phyloP scores from a whole-genome alignment of 2,329 filamentous ascomycete species.

The Aspergillus texensis region DNA sequence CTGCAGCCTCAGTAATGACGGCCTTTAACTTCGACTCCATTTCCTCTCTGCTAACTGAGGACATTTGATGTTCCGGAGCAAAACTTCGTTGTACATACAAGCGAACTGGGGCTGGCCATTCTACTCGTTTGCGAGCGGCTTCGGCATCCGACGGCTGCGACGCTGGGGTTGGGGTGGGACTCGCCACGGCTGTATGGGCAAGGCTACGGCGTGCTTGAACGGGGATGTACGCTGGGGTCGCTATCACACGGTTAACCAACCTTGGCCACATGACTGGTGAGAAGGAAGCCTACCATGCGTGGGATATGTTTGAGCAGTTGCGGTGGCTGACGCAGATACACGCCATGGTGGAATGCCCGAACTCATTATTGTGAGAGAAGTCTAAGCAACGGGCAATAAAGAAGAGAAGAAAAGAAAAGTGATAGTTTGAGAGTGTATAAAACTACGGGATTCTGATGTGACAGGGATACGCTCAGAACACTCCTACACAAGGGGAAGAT shows the following conservation, averaged over 20 bases:
- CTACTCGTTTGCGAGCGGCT: constrained; percentile 58
- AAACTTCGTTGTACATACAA: constrained; percentile 90
- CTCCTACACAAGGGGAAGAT: constrained; percentile 16
- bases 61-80: constrained; percentile 68
- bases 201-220: constrained; percentile 66
- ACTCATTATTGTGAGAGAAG: constrained; percentile 35
- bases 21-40: constrained; percentile 84
- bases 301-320: constrained; percentile 32
- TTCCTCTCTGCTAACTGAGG: constrained; percentile 65
- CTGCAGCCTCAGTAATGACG: constrained; percentile 80
- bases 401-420: constrained; percentile 7
- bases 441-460: constrained; percentile 22
- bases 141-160: constrained; percentile 37
- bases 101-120: constrained; percentile 82
- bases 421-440: constrained; percentile 16
- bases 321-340: constrained; percentile 32
- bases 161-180: constrained; percentile 21
- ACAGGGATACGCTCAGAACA: constrained; percentile 13
- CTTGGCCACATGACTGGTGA: background rate
- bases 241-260: constrained; percentile 25
- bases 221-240: constrained; percentile 61
- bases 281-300: constrained; percentile 34
- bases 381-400: constrained; percentile 18
- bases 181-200: constrained; percentile 41
- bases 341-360: constrained; percentile 45